phyloP scores from a whole-genome alignment of 768 basidiomycete species.

The Lactarius indigo region DNA sequence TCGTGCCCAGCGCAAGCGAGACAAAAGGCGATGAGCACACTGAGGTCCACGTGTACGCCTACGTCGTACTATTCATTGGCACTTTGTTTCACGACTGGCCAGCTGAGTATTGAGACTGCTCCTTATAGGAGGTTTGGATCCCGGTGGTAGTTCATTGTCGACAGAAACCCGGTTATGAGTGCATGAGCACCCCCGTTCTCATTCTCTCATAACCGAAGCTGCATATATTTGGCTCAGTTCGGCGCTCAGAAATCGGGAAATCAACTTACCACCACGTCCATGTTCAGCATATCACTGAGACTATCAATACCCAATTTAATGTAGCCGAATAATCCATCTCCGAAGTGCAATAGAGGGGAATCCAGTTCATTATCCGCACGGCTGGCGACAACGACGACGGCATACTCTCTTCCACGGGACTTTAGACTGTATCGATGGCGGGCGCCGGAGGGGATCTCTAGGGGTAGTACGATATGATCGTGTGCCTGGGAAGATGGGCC shows the following conservation, averaged over 20 bases:
- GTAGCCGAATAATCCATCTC: constrained; percentile 15
- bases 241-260: no score
- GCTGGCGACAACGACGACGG: constrained; percentile 10
- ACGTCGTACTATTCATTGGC: no score
- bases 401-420: constrained; percentile 17
- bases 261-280: constrained; percentile 19
- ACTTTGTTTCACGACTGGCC: no score
- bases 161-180: no score
- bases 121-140: no score
- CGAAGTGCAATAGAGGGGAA: constrained; percentile 7
- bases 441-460: not conserved
- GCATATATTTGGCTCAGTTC: not conserved
- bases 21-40: no score
- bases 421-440: not conserved
- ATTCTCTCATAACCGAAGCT: not conserved
- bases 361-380: not conserved
- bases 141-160: no score
- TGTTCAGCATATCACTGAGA: not conserved
- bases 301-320: constrained; percentile 2
- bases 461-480: no score
- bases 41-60: no score
- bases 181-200: no score
- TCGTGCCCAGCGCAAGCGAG: no score
- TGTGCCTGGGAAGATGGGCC: not conserved
- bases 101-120: no score